phyloP scores from a whole-genome alignment of 495 filamentous ascomycete genomes.

The Annulohypoxylon moriforme region DNA sequence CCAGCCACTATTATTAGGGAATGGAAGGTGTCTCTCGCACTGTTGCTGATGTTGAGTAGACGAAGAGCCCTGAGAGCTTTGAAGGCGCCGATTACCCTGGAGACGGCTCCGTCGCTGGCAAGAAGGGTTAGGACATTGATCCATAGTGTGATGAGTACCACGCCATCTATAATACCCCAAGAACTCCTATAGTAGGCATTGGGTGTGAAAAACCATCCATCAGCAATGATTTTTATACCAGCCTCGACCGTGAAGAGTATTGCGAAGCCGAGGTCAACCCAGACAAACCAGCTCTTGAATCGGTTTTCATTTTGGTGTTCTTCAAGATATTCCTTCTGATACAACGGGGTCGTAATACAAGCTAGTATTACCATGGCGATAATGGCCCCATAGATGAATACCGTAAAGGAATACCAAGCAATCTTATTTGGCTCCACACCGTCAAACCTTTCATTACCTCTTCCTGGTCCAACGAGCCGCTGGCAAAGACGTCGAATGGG shows the following conservation, averaged over 20 bases:
- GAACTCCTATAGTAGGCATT: constrained; percentile 97
- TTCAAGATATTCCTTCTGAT: constrained; percentile 84
- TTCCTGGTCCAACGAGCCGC: constrained; percentile 89
- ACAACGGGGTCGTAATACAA: constrained; percentile 93
- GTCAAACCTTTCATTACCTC: constrained; percentile 84
- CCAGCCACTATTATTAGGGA: constrained; percentile 93
- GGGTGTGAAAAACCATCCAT: constrained; percentile 96
- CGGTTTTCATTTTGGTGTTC: constrained; percentile 54
- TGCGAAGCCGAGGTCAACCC: constrained; percentile 90
- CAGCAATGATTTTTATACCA: constrained; percentile 91
- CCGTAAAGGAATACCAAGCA: constrained; percentile 92
- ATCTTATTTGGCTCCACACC: constrained; percentile 86
- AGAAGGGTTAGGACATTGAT: constrained; percentile 90
- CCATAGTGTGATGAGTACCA: constrained; percentile 95
- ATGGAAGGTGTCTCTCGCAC: constrained; percentile 95
- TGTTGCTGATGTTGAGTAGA: constrained; percentile 94
- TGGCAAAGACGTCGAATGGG: constrained; percentile 86
- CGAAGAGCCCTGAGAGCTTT: constrained; percentile 96
- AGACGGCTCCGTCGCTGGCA: constrained; percentile 79
- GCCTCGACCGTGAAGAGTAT: constrained; percentile 89
- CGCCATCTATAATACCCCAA: constrained; percentile 95
- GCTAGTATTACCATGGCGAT: constrained; percentile 97
- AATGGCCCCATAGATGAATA: constrained; percentile 92
- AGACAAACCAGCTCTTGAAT: constrained; percentile 88
- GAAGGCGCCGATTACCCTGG: constrained; percentile 92